Base-by-base conservation (phyloP, 1,139 yeast species). In the Eremothecium gossypii region DNA sequence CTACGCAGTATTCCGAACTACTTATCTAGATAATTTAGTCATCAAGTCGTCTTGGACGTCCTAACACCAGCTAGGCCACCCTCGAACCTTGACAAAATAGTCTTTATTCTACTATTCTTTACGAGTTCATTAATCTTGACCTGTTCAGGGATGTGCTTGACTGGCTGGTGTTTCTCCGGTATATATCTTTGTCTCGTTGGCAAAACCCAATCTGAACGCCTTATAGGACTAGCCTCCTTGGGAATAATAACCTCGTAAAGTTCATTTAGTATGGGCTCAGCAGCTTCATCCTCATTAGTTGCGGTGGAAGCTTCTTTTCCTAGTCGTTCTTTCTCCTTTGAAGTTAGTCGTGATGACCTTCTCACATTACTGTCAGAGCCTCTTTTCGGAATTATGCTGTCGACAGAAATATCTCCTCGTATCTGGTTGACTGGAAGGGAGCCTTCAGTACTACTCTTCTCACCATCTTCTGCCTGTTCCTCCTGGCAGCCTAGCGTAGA, bases 201-300 rank as follows among this genome's bases (percentile, higher is more conserved):
- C 31, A 61, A 43, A 4, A 61, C 44, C 58, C 62, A 57, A 44
- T 61, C 65, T 7, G 65, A 61, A 34, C 65, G 50, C 46, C 65
- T 50, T 11, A 47, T 49, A 8, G 65, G 65, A 7, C 47, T 49
- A 14, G 39, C 40, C 5, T 53, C 45, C 41, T 61, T 61, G 1
- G 57, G 51, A 2, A 61, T 60, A 17, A 60, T 40, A 7, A 52
- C 45, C 44, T 57, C 64, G 45, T 49, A 56, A n/a, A 57, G 45
- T 43, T 55, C 57, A 23, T 44, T 45, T 27, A 52, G 51, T 17
- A 49, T 44, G 9, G 45, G 36, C 9, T 29, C 34, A 23, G 36
- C 40, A 13, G 34, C 47, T 12, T 27, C 32, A 8, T 14, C 28
- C 2, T 36, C 45, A 11, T 17, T 30, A 12, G 27, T 41, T 13